Base-by-base conservation (phyloP, 225 moss, liverwort and hornwort genomes). In the Rhytidiadelphus loreus region DNA sequence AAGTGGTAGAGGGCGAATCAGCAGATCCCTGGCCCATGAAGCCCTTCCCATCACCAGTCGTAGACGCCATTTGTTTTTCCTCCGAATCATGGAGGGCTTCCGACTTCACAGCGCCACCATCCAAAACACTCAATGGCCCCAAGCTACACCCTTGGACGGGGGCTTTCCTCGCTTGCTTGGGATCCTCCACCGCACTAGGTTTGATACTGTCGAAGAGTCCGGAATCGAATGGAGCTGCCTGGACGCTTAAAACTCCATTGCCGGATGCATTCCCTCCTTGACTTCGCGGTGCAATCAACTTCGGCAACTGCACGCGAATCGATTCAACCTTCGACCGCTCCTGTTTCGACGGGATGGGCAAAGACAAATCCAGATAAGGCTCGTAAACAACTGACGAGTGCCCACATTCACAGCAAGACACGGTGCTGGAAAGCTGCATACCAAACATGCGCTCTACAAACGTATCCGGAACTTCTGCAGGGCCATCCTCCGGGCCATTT, bases 381-480 rank as follows among this genome's bases (percentile, higher is more conserved):
- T 97, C 97, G 63, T 94, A 93, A 43, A 93, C 95, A 15, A 97
- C 96, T 30, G 96, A 96, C 28, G 94, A 97, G 86, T 96, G 96
- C 35, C 95, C 94, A 91, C 97, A 97, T 83, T 92, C 95, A 87
- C 96, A 93, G 88, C 95, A 97, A 60, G 92, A 91, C 59, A 97
- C 92, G 33, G 96, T 96, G 92, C 95, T 97, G 13, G 97, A 96
- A 81, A 94, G 91, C 85, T 96, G 96, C 80, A 96, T 96, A 65
- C 97, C 97, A 66, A 97, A 97, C 80, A 96, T 89, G 57, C 80
- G 88, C 58, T 96, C 97, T 11, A 98, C 96, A 52, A 96, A 95
- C 25, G 97, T 98, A 29, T 96, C 97, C 32, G 66, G 70, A 41
- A 80, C 44, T 57, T 87, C 87, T 33, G 53, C 6, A 65, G 53